These are phyloP conservation scores for Magnusiomyces starmeri DNA, from an alignment of 1,139 yeast species.

Conservation along the genomic window DNA sequence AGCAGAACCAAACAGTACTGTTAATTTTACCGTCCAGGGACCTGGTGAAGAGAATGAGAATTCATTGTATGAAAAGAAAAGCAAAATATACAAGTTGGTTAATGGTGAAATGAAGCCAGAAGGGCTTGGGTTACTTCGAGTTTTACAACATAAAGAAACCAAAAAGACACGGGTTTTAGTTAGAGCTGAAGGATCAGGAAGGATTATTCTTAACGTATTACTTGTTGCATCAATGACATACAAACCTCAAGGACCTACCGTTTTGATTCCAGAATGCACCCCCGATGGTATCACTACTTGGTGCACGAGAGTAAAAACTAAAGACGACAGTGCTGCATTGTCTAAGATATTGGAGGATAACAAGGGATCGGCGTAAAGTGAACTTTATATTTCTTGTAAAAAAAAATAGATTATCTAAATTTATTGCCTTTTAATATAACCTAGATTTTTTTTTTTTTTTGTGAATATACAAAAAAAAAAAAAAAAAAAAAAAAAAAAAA, in stretches of 20 bases:
- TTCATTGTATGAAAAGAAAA: slow-evolving; percentile 53
- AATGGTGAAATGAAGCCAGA: slow-evolving; percentile 30
- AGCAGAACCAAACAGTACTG: slow-evolving; percentile 16
- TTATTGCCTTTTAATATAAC: no score
- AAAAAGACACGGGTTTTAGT: slow-evolving; percentile 64
- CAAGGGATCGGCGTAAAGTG: background rate
- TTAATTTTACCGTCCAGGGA: slow-evolving; percentile 38
- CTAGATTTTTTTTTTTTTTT: background rate
- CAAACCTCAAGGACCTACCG: slow-evolving; percentile 33
- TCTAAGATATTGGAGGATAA: slow-evolving; percentile 3
- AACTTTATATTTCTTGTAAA: background rate
- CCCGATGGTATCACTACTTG: slow-evolving; percentile 49
- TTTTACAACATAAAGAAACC: slow-evolving; percentile 52
- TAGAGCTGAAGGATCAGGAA: slow-evolving; percentile 83
- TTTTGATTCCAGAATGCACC: slow-evolving; percentile 53
- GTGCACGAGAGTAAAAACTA: slow-evolving; percentile 64
- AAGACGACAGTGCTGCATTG: slow-evolving; percentile 60
- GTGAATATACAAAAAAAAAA: background rate
- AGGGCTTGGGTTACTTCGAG: slow-evolving; percentile 79
- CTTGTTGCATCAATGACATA: slow-evolving; percentile 48
- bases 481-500: background rate
- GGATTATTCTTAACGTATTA: slow-evolving; percentile 68
- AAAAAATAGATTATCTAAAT: no score
- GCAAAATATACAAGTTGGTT: slow-evolving; percentile 53
- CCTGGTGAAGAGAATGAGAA: slow-evolving; percentile 89